Percentiles rank a stretch among this genome's conserved stretches.
phyloP scores from a whole-genome alignment of 768 basidiomycete species.

The Mrakia gelida region DNA sequence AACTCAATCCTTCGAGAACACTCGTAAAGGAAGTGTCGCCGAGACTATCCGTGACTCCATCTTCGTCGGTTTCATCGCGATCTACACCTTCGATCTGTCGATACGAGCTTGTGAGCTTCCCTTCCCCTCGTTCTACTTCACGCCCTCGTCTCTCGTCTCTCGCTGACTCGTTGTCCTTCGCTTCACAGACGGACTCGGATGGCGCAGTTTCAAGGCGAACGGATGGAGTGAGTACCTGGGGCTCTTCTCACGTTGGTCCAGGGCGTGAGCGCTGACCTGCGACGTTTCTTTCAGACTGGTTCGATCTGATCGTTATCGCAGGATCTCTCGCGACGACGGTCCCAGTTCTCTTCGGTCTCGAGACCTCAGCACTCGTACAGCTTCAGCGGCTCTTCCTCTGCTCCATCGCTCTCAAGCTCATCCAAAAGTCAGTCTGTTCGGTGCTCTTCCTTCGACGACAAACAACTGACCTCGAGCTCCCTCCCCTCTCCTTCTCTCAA shows the following conservation, averaged over 20 bases:
- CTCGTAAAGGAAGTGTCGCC: background rate
- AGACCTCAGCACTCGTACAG: conserved; percentile 44
- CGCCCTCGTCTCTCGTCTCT: too few species aligned
- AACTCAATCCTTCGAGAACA: conserved; percentile 34
- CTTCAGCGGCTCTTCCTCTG: conserved; percentile 89
- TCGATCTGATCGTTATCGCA: conserved; percentile 71
- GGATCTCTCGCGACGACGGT: conserved; percentile 83
- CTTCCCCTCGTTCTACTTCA: background rate
- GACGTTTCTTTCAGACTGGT: conserved; percentile 51
- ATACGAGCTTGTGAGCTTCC: conserved; percentile 57
- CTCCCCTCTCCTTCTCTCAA: background rate
- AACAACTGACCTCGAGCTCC: background rate
- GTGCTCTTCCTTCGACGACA: conserved; percentile 49
- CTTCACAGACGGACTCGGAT: conserved; percentile 64
- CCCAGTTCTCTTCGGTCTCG: conserved; percentile 48
- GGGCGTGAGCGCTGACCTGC: background rate
- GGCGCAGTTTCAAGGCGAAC: conserved; percentile 74
- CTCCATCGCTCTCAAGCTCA: conserved; percentile 87
- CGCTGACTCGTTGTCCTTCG: background rate
- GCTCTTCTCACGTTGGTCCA: background rate
- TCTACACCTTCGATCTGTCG: conserved; percentile 71
- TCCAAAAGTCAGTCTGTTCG: conserved; percentile 56
- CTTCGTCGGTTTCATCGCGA: conserved; percentile 65
- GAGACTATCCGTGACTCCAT: conserved; percentile 49
- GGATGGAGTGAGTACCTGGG: conserved; percentile 61